phyloP scores from a whole-genome alignment of 352 stramenopile species.

The Globisporangium acanthophoron region DNA sequence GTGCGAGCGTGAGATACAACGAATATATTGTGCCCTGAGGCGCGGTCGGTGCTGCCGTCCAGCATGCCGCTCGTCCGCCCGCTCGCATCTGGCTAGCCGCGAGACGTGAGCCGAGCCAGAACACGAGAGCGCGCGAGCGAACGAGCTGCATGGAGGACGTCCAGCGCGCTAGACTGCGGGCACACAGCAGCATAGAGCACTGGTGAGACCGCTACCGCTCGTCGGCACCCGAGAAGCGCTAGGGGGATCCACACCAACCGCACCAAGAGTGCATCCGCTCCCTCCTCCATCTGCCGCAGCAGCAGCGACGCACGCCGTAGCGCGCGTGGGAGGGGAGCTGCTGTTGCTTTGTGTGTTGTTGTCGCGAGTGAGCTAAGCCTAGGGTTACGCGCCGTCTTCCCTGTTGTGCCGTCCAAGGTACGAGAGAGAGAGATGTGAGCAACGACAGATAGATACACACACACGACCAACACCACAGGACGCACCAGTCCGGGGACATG shows the following conservation, averaged over 20 bases:
- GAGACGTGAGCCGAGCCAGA: not conserved
- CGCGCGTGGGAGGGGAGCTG: too few species aligned
- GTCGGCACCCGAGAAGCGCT: slow-evolving; percentile 13
- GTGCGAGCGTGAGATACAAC: not conserved
- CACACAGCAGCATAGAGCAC: slow-evolving; percentile 12
- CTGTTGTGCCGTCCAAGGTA: slow-evolving; percentile 9
- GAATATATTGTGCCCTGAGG: slow-evolving; percentile 4
- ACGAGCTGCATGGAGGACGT: slow-evolving; percentile 3
- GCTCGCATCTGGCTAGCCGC: not conserved
- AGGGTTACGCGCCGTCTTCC: slow-evolving; percentile 53
- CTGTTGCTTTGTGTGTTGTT: not conserved
- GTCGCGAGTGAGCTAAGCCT: slow-evolving; percentile 1
- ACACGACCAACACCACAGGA: not conserved
- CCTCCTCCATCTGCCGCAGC: not conserved
- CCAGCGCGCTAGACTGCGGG: slow-evolving; percentile 8
- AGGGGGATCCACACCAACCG: slow-evolving; percentile 13
- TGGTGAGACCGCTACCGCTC: slow-evolving; percentile 12
- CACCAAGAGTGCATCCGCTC: slow-evolving; percentile 6
- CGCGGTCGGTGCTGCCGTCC: slow-evolving; percentile 6
- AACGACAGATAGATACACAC: too few species aligned
- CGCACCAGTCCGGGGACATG: slow-evolving; percentile 83
- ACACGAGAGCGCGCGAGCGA: slow-evolving; percentile 4
- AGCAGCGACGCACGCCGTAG: too few species aligned
- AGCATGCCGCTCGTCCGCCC: slow-evolving; percentile 6
- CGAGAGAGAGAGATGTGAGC: not conserved